Evolutionary conservation across 495 filamentous ascomycete genomes (phyloP).

Genomic region (Tuber magnatum): DNA sequence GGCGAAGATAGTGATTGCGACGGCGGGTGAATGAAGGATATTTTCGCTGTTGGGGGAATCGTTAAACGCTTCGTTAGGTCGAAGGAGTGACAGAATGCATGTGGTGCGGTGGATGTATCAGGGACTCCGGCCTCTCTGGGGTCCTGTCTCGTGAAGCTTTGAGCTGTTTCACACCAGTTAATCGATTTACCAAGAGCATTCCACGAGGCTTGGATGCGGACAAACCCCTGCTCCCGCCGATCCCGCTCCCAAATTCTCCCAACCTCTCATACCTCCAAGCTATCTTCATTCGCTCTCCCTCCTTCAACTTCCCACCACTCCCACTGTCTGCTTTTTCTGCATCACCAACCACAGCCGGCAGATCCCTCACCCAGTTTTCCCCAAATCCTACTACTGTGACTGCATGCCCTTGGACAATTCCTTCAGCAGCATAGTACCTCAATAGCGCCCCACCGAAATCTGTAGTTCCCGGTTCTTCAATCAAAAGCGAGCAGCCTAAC

Average conservation of each 20-base stretch:
- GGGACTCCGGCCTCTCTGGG: not conserved
- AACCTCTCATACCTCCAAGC: slow-evolving; percentile 93
- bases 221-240: slow-evolving; percentile 48
- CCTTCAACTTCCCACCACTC: slow-evolving; percentile 41
- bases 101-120: slow-evolving; percentile 26
- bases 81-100: slow-evolving; percentile 75
- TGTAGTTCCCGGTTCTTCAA: slow-evolving; percentile 92
- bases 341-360: slow-evolving; percentile 58
- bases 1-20: not conserved
- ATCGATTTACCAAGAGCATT: not conserved
- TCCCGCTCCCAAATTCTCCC: slow-evolving; percentile 56
- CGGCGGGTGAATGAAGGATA: slow-evolving; percentile 51
- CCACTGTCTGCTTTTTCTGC: slow-evolving; percentile 45
- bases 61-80: slow-evolving; percentile 77
- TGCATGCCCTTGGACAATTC: slow-evolving; percentile 81
- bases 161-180: slow-evolving; percentile 5
- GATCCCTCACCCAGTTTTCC: slow-evolving; percentile 70
- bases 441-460: slow-evolving; percentile 83
- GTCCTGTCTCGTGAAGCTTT: slow-evolving; percentile 10
- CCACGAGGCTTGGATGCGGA: not conserved
- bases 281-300: slow-evolving; percentile 87
- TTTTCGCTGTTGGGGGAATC: slow-evolving; percentile 50
- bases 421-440: slow-evolving; percentile 87
- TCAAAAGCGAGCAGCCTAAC: slow-evolving; percentile 67
- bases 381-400: slow-evolving; percentile 76